phyloP scores from a whole-genome alignment of 208 protist genomes.

The Angomonas deanei region DNA sequence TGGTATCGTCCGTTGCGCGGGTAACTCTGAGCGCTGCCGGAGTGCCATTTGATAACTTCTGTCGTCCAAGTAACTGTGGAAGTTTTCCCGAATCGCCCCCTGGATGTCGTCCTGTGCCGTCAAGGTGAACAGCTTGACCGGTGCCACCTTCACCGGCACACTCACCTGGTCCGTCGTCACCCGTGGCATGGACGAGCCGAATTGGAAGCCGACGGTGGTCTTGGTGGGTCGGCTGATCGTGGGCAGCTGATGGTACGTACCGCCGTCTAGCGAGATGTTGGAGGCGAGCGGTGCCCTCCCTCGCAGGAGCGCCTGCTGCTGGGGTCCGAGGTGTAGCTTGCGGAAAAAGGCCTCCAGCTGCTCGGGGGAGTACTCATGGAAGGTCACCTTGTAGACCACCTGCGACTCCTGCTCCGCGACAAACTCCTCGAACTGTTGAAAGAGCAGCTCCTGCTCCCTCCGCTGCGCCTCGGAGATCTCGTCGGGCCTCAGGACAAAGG shows the following conservation, averaged over 20 bases:
- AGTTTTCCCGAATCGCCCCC: slow-evolving; percentile 51
- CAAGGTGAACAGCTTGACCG: slow-evolving; percentile 85
- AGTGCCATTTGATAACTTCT: slow-evolving; percentile 25
- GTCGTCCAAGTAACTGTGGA: slow-evolving; percentile 69
- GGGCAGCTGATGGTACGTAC: slow-evolving; percentile 53
- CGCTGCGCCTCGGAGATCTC: slow-evolving; percentile 26
- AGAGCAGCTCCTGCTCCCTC: slow-evolving; percentile 41
- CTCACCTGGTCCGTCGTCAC: not conserved
- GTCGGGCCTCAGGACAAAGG: not conserved
- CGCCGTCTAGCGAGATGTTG: slow-evolving; percentile 51
- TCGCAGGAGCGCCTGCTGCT: slow-evolving; percentile 43
- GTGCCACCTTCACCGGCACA: slow-evolving; percentile 18
- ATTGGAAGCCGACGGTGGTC: not conserved
- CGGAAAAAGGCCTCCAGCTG: slow-evolving; percentile 69
- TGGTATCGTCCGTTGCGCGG: not conserved
- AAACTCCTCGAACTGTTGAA: slow-evolving; percentile 43
- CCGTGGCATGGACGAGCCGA: not conserved
- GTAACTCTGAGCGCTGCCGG: not conserved
- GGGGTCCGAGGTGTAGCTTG: slow-evolving; percentile 39
- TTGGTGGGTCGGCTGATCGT: not conserved
- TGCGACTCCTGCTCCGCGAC: slow-evolving; percentile 14
- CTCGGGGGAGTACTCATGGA: slow-evolving; percentile 48
- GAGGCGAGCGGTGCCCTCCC: slow-evolving; percentile 63
- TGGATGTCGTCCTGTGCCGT: slow-evolving; percentile 49
- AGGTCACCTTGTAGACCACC: slow-evolving; percentile 26